Conservation (phyloP, 257 asterid species). For the Primulina huaijiensis region DNA sequence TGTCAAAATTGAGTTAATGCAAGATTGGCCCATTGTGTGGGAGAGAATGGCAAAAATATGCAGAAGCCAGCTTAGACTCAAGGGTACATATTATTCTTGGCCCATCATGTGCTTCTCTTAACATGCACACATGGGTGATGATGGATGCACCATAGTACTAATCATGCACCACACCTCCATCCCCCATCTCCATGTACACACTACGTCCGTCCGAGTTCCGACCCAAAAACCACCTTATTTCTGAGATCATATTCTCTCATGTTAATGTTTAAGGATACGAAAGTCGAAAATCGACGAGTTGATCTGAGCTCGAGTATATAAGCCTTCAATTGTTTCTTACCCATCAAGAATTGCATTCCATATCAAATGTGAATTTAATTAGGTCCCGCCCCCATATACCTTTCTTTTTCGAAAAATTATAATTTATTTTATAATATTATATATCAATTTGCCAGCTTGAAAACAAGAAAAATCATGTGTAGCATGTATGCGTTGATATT, state of each 20-base stretch:
- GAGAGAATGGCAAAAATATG: constrained; percentile 34
- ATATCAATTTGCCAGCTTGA: neutral
- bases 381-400: neutral
- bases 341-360: neutral
- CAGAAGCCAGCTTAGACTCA: constrained; percentile 44
- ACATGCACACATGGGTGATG: constrained; percentile 45
- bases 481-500: neutral
- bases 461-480: neutral
- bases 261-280: no score
- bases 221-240: no score
- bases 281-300: no score
- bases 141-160: constrained; percentile 33
- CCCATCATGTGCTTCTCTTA: constrained; percentile 56
- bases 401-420: no score
- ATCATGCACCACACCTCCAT: neutral
- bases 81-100: constrained; percentile 40
- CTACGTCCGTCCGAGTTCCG: no score
- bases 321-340: no score
- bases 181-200: neutral
- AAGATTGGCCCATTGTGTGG: constrained; percentile 43
- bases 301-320: no score
- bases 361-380: neutral
- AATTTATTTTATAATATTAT: no score
- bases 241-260: no score
- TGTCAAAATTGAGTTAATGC: constrained; percentile 47